Base-by-base conservation (phyloP, 768 basidiomycete species). In the Tricholoma sp. region DNA sequence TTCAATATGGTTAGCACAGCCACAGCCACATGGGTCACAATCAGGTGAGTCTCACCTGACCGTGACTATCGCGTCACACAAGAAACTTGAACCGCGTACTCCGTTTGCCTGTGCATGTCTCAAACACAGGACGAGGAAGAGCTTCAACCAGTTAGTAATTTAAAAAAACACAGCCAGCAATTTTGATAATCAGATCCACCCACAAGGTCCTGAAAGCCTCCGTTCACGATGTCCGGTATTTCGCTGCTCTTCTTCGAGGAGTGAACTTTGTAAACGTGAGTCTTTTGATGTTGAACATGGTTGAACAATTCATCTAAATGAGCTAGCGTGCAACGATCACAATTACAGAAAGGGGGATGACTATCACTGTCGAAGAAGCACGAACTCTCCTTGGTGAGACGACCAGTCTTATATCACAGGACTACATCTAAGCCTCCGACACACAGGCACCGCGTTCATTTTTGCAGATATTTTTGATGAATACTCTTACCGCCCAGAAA, bases 321-420 rank as follows among this genome's bases (percentile, higher is more conserved):
- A 56, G 47, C 58, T 62, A 91, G 89, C 79, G 85, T 60, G 94
- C 90, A 14, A 88, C 83, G 0, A 75, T 97, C 45, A 84, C 80
- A 11, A 78, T 94, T n/a, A 79, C 83, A 21, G 74, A 79, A 16
- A 74, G 77, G 39, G 94, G 93, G 1, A 72, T 97, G 60, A 82
- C 82, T 11, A 79, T 97, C 27, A 82, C 83, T 18, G 93, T 92
- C 9, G 93, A 98, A 72, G 94, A 97, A 69, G 84, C 89, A 1
- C 80, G 88, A 34, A 85, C 88, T 0, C 75, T 96, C 6, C 76
- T 89, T 27, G 94, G 94, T 91, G 49, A 41, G 54, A 22, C n/a
- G 37, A 27, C 51, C 50, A 27, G 32, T 51, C 27, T 34, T 22
- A 29, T 2, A 27, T 52, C n/a, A 4, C n/a, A 37, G 14, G 29